Conservation (phyloP, 1,284 basidiomycete genomes). For the Pyrrhoderma noxium region DNA sequence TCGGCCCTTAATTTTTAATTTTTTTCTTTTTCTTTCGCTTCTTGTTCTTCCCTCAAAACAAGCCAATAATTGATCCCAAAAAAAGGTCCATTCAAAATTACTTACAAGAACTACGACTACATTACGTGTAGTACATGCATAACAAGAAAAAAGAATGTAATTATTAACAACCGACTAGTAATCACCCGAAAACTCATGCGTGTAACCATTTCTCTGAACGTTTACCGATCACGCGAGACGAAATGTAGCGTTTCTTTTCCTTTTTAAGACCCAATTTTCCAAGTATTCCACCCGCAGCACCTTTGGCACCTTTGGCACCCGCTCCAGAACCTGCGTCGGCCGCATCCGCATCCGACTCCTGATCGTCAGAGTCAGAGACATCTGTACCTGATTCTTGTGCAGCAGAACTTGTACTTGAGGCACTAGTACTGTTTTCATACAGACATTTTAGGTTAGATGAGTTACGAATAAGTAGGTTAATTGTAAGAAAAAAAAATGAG, state of each 20-base stretch:
- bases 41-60: not conserved
- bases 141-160: not conserved
- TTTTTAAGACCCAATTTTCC: not conserved
- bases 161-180: too few species aligned
- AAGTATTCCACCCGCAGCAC: not conserved
- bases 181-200: not conserved
- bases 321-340: not conserved
- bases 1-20: constrained; percentile 24
- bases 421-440: too few species aligned
- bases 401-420: not conserved
- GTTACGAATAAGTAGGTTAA: too few species aligned
- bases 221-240: constrained; percentile 13
- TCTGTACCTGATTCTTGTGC: not conserved
- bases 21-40: constrained; percentile 19
- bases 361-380: not conserved
- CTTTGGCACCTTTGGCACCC: not conserved
- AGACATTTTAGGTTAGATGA: not conserved
- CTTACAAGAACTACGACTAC: not conserved
- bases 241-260: constrained; percentile 13
- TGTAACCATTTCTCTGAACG: constrained; percentile 10
- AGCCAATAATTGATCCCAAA: not conserved
- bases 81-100: not conserved
- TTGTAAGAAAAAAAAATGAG: too few species aligned
- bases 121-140: not conserved
- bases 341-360: not conserved